Base-by-base conservation (phyloP, 176 grass and related monocot species). In the Musa itinerans region DNA sequence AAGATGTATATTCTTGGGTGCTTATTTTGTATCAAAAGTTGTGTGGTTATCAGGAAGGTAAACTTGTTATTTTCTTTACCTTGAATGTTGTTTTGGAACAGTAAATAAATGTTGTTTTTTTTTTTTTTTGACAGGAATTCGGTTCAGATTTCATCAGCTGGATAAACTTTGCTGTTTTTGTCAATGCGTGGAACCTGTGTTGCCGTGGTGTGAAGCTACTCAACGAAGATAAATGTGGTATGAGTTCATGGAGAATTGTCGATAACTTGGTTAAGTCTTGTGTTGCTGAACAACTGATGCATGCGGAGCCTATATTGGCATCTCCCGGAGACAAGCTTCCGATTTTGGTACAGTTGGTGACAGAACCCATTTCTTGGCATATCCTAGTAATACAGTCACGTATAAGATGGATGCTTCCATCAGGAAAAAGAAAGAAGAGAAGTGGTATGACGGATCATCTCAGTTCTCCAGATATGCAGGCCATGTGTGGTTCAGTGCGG, bases 371-470 rank as follows among this genome's bases (percentile, higher is more conserved):
- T 71, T 87, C 96, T 50, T 99, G 96, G 96, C 91, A 95, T 84
- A 81, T 95, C 76, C 59, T 92, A 8, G 22, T 89, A 70, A 89
- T 99, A 1, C 96, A 92, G 59, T 95, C 88, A 10, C 95, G 85
- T 64, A 21, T 88, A 63, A 95, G 82, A 81, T 76, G 79, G 3
- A 69, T 92, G 10, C 69, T 88, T 65, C 91, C 91, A 57, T 69
- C 85, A 29, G 91, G 95, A 58, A 99, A 89, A 80, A 99, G 86
- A 78, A 99, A 99, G 83, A 95, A 92, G 96, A 99, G 86, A 87
- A 74, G 82, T 17, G 70, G 90, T 53, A 34, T 74, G 53, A 57
- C 34, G 1, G 83, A 89, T 63, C 87, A 77, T 67, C 73, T 82
- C 71, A 92, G 92, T 73, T 78, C 73, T 22, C 83, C 89, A 34